A percentile compares a stretch with the other conserved stretches of the same genome.
Evolutionary conservation across 2,329 filamentous ascomycete genomes (phyloP).

Genomic region (Diaporthe citri): DNA sequence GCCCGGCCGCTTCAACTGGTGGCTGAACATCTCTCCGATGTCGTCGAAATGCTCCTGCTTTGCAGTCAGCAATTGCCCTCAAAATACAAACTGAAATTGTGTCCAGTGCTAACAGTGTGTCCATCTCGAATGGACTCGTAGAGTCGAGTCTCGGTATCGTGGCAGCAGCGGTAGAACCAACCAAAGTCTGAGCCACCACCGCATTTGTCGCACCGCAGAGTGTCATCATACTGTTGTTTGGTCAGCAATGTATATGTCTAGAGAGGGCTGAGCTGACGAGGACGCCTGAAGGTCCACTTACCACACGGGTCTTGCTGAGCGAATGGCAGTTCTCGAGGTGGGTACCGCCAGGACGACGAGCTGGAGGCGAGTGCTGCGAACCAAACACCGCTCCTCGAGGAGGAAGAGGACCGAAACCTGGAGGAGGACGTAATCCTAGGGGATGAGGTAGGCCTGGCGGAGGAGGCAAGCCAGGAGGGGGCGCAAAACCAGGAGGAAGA

Average conservation of each 20-base stretch:
- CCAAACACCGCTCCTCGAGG: neutral
- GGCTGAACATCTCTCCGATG: slow-evolving; percentile 50
- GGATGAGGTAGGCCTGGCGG: neutral
- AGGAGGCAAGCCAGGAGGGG: neutral
- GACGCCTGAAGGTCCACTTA: neutral
- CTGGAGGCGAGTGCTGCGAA: neutral
- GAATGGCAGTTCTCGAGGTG: slow-evolving; percentile 35
- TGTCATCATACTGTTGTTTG: slow-evolving; percentile 71
- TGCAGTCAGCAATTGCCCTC: slow-evolving; percentile 43
- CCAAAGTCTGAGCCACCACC: slow-evolving; percentile 67
- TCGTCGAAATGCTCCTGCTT: slow-evolving; percentile 49
- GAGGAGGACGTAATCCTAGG: neutral
- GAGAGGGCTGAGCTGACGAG: neutral
- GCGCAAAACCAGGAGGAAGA: neutral
- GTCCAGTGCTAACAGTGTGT: slow-evolving; percentile 34
- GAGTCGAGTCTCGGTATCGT: slow-evolving; percentile 66
- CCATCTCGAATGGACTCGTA: slow-evolving; percentile 49
- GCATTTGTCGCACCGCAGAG: slow-evolving; percentile 70
- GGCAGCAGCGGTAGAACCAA: slow-evolving; percentile 80
- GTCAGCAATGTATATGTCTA: slow-evolving; percentile 62
- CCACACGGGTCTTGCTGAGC: slow-evolving; percentile 38
- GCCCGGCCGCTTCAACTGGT: slow-evolving; percentile 52
- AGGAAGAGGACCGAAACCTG: slow-evolving; percentile 7
- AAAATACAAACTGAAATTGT: slow-evolving; percentile 34
- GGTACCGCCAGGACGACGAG: neutral